A percentile compares a stretch with the other conserved stretches of the same genome.
phyloP scores from a whole-genome alignment of 768 basidiomycete species.

The Coprinopsis cinerea region DNA sequence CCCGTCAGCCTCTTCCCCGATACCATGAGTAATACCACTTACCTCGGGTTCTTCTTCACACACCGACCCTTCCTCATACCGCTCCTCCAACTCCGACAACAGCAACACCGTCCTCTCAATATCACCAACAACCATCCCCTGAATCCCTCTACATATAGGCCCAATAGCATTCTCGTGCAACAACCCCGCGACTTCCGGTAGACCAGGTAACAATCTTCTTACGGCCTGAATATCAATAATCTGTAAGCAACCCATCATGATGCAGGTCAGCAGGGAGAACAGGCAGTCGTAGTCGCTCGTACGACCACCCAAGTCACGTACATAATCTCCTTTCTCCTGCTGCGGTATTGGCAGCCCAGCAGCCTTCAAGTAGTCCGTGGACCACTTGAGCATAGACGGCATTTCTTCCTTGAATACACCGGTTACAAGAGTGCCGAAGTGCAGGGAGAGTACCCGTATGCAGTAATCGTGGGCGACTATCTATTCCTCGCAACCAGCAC shows the following conservation, averaged over 20 bases:
- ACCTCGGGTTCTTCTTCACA: slow-evolving; percentile 17
- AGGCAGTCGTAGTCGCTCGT: too few species aligned
- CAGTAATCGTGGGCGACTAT: too few species aligned
- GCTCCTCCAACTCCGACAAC: slow-evolving; percentile 34
- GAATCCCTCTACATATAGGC: slow-evolving; percentile 30
- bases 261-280: too few species aligned
- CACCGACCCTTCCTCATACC: too few species aligned
- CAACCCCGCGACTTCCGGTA: too few species aligned
- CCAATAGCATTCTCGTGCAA: slow-evolving; percentile 22
- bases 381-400: too few species aligned
- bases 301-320: not conserved
- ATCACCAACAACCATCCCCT: slow-evolving; percentile 30
- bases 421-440: too few species aligned
- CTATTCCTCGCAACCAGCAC: too few species aligned
- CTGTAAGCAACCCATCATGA: too few species aligned
- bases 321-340: not conserved
- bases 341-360: slow-evolving; percentile 3
- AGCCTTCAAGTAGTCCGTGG: not conserved
- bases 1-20: too few species aligned
- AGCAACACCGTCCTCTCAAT: slow-evolving; percentile 36
- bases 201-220: slow-evolving; percentile 15
- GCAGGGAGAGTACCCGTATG: too few species aligned
- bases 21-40: slow-evolving; percentile 12
- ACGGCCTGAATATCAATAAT: slow-evolving; percentile 13
- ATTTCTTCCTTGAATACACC: too few species aligned